phyloP scores from a whole-genome alignment of 2,329 filamentous ascomycete species.

The Mariannaea sp. region DNA sequence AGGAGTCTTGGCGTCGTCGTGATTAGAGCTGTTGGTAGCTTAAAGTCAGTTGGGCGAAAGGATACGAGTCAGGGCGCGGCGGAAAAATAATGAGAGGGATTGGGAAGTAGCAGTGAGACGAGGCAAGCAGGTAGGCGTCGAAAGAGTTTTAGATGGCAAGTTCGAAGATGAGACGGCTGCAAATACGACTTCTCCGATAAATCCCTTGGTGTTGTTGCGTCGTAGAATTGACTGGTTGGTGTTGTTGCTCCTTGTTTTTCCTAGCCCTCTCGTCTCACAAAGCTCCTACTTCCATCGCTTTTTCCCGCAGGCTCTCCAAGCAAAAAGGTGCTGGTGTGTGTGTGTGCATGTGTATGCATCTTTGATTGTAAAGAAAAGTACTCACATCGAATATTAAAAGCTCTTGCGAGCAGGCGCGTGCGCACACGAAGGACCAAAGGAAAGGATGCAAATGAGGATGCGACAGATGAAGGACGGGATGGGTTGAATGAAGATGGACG shows the following conservation, averaged over 20 bases:
- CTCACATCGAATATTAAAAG: slow-evolving; percentile 33
- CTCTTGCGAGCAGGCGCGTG: slow-evolving; percentile 32
- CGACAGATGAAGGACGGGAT: slow-evolving; percentile 27
- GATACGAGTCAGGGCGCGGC: background rate
- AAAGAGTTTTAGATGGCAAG: slow-evolving; percentile 8
- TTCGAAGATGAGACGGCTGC: slow-evolving; percentile 3
- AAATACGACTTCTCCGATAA: slow-evolving; percentile 17
- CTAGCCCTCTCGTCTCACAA: slow-evolving; percentile 17
- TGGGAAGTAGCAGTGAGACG: background rate
- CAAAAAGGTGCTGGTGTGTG: slow-evolving; percentile 10
- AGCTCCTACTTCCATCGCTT: slow-evolving; percentile 18
- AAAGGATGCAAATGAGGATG: slow-evolving; percentile 28
- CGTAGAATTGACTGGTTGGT: slow-evolving; percentile 17
- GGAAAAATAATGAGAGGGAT: slow-evolving; percentile 13
- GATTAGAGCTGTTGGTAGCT: slow-evolving; percentile 28
- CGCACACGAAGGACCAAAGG: slow-evolving; percentile 25
- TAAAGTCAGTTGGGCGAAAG: slow-evolving; percentile 27
- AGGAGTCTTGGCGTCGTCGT: slow-evolving; percentile 19
- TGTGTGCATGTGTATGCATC: slow-evolving; percentile 9
- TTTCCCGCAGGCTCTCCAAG: slow-evolving; percentile 5
- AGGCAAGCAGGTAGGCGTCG: background rate
- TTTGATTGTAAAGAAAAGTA: slow-evolving; percentile 17
- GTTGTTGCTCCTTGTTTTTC: slow-evolving; percentile 23
- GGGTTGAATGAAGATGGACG: slow-evolving; percentile 27
- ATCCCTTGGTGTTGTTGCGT: slow-evolving; percentile 19